These are phyloP conservation scores for Monosporascus sp. DNA, from an alignment of 2,329 filamentous ascomycete genomes.

Conservation along the genomic window DNA sequence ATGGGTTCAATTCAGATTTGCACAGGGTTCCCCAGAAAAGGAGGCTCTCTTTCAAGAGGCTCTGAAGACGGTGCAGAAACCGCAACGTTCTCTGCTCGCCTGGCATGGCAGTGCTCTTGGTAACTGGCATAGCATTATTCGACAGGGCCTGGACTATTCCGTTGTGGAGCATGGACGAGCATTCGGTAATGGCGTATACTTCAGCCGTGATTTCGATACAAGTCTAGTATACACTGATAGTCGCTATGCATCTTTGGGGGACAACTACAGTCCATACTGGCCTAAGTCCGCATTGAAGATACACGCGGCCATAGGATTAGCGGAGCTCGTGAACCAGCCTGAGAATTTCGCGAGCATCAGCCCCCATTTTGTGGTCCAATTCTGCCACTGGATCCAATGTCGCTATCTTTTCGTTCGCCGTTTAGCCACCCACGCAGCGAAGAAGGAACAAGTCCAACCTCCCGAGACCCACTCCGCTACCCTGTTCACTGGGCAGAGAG, in stretches of 20 bases:
- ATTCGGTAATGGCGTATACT: slow-evolving; percentile 78
- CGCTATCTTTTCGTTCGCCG: slow-evolving; percentile 66
- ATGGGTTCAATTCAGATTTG: slow-evolving; percentile 81
- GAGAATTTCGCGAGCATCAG: slow-evolving; percentile 47
- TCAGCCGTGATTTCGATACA: slow-evolving; percentile 55
- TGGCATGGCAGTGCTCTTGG: slow-evolving; percentile 75
- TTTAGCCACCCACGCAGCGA: background rate
- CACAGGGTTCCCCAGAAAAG: slow-evolving; percentile 84
- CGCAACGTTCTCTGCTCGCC: slow-evolving; percentile 63
- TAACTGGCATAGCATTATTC: slow-evolving; percentile 90
- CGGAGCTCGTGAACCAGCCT: slow-evolving; percentile 78
- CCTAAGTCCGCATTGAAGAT: slow-evolving; percentile 61
- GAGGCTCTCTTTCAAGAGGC: slow-evolving; percentile 69
- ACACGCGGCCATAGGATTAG: slow-evolving; percentile 61
- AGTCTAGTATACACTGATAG: slow-evolving; percentile 48
- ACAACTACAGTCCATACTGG: slow-evolving; percentile 43
- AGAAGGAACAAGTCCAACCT: too few species aligned
- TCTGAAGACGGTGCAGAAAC: slow-evolving; percentile 41
- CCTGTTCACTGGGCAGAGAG: background rate
- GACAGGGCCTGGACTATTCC: slow-evolving; percentile 73
- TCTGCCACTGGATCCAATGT: slow-evolving; percentile 85
- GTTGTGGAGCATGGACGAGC: slow-evolving; percentile 59
- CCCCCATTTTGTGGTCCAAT: slow-evolving; percentile 67
- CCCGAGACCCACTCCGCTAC: too few species aligned
- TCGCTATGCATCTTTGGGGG: background rate